phyloP scores from a whole-genome alignment of 1,284 basidiomycete species.

The Marasmius sp. region DNA sequence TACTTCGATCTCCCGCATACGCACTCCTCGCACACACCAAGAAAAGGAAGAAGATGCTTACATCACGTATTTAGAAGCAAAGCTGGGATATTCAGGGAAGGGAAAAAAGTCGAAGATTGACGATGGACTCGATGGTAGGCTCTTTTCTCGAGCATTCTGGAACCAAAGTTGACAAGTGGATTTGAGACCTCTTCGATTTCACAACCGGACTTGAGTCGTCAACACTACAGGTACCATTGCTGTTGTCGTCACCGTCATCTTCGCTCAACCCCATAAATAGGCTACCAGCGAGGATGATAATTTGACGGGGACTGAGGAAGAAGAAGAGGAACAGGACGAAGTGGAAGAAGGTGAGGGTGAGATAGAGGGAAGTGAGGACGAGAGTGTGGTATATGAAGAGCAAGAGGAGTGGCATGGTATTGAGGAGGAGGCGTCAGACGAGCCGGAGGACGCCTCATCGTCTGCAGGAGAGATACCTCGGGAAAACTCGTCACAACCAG shows the following conservation, averaged over 20 bases:
- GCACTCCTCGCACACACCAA: slow-evolving; percentile 31
- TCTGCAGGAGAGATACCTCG: background rate
- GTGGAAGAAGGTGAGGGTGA: slow-evolving; percentile 18
- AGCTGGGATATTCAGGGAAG: slow-evolving; percentile 54
- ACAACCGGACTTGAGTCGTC: slow-evolving; percentile 34
- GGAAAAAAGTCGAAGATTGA: slow-evolving; percentile 47
- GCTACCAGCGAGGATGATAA: slow-evolving; percentile 19
- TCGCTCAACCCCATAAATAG: slow-evolving; percentile 22
- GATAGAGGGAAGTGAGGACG: slow-evolving; percentile 22
- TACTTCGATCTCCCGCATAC: slow-evolving; percentile 1
- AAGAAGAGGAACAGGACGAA: slow-evolving; percentile 16
- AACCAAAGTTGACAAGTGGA: background rate
- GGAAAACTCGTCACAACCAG: slow-evolving; percentile 14
- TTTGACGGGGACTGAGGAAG: slow-evolving; percentile 13
- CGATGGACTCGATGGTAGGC: slow-evolving; percentile 60
- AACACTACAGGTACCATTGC: background rate
- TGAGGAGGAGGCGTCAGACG: slow-evolving; percentile 26
- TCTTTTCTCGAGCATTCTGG: background rate
- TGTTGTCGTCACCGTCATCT: slow-evolving; percentile 19
- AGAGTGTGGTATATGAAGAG: slow-evolving; percentile 31
- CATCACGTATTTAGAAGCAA: slow-evolving; percentile 75
- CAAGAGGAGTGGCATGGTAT: slow-evolving; percentile 25
- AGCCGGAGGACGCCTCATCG: slow-evolving; percentile 10
- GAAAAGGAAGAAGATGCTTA: slow-evolving; percentile 74
- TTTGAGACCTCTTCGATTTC: slow-evolving; percentile 54